A percentile compares a stretch with the other conserved stretches of the same genome.
These are phyloP conservation scores for Calycina herbarum DNA, from an alignment of 2,329 filamentous ascomycete species.

Conservation along the genomic window DNA sequence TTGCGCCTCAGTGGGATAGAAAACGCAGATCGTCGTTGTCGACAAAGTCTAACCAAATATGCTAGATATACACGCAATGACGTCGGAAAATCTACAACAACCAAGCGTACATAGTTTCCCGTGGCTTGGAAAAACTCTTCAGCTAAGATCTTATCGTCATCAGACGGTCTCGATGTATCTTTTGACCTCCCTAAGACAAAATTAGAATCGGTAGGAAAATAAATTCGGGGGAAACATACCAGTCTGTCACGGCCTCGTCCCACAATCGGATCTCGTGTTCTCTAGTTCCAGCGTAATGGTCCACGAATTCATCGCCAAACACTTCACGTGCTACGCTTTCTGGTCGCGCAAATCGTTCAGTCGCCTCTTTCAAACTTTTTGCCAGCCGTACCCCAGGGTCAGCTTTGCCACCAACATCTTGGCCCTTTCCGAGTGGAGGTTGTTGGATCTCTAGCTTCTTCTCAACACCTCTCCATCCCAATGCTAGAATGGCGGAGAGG, in stretches of 20 bases:
- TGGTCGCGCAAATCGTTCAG: constrained; percentile 70
- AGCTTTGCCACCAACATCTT: constrained; percentile 70
- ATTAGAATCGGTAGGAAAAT: constrained; percentile 17
- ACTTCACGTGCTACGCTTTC: constrained; percentile 90
- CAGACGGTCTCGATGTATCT: constrained; percentile 71
- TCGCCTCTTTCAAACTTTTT: constrained; percentile 83
- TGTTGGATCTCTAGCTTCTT: constrained; percentile 84
- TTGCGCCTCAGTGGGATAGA: too few species aligned
- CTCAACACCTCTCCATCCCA: constrained; percentile 89
- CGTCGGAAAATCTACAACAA: background rate
- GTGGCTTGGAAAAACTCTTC: background rate
- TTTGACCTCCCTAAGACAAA: constrained; percentile 64
- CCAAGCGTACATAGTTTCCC: background rate
- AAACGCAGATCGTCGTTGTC: background rate
- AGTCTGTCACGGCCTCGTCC: constrained; percentile 97
- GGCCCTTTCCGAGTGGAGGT: constrained; percentile 80
- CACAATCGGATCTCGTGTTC: constrained; percentile 88
- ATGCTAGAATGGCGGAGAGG: constrained; percentile 79
- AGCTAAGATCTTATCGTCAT: constrained; percentile 11
- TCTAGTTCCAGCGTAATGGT: constrained; percentile 89
- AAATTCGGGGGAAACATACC: constrained; percentile 57
- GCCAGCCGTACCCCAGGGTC: constrained; percentile 79
- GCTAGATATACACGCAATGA: too few species aligned
- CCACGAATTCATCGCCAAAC: constrained; percentile 92
- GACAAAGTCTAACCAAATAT: background rate